Conservation (phyloP, 345 rosid species). For the Orychophragmus violaceus region DNA sequence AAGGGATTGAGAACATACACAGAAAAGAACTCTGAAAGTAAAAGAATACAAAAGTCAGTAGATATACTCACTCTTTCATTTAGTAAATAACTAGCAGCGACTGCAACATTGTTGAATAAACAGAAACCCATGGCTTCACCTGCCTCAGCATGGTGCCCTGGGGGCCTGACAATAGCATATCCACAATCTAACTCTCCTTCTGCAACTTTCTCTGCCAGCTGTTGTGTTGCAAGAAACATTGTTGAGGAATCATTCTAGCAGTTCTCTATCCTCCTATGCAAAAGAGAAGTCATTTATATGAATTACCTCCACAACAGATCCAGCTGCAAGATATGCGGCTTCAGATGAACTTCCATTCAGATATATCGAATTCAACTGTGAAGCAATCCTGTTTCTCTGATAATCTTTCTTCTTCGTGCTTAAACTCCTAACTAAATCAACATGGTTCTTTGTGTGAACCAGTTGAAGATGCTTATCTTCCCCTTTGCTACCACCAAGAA, state of each 20-base stretch:
- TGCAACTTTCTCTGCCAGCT: constrained; percentile 79
- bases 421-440: constrained; percentile 51
- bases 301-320: constrained; percentile 83
- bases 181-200: constrained; percentile 76
- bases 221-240: constrained; percentile 12
- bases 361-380: constrained; percentile 65
- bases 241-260: too few species aligned
- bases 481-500: constrained; percentile 58
- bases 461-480: constrained; percentile 51
- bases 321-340: constrained; percentile 83
- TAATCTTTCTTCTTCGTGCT: constrained; percentile 58
- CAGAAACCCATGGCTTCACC: constrained; percentile 93
- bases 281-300: too few species aligned
- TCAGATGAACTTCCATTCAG: constrained; percentile 80
- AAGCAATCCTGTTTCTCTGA: constrained; percentile 47
- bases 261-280: too few species aligned
- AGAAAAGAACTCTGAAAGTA: neutral
- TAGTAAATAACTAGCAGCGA: constrained; percentile 65
- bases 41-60: neutral
- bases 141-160: constrained; percentile 95
- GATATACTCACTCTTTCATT: constrained; percentile 51
- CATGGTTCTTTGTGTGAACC: constrained; percentile 67
- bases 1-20: neutral
- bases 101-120: constrained; percentile 84
- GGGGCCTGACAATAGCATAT: constrained; percentile 93